Evolutionary conservation across 805 yeast genomes (phyloP).

Genomic region (Cyberlindnera americana): DNA sequence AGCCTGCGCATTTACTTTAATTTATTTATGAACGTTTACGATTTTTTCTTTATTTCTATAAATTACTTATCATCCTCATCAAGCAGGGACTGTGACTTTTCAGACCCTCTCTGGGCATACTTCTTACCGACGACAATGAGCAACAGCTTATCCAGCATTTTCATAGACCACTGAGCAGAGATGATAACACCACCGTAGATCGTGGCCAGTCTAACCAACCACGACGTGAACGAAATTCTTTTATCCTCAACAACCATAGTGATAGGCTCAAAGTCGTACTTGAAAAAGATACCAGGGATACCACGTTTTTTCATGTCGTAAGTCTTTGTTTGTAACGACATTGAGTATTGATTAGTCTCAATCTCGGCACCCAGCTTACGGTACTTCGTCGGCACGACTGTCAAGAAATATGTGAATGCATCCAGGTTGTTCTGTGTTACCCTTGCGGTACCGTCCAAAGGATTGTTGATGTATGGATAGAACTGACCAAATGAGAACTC

Average conservation of each 20-base stretch:
- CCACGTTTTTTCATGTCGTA: conserved; percentile 22
- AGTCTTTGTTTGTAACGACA: conserved; percentile 46
- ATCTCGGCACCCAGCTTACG: conserved; percentile 65
- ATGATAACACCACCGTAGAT: conserved; percentile 80
- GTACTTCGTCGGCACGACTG: conserved; percentile 82
- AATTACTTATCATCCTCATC: conserved; percentile 12
- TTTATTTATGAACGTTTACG: neutral
- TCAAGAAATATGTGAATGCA: conserved; percentile 60
- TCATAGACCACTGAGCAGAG: conserved; percentile 62
- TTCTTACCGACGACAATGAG: conserved; percentile 55
- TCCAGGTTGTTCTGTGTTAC: conserved; percentile 45
- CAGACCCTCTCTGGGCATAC: conserved; percentile 31
- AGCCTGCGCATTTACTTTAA: conserved; percentile 25
- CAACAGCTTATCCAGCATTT: conserved; percentile 51
- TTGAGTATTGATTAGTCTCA: conserved; percentile 83
- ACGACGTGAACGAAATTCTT: conserved; percentile 73
- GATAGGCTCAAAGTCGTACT: conserved; percentile 87
- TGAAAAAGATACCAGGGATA: conserved; percentile 77
- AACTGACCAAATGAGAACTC: conserved; percentile 91
- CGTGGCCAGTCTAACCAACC: conserved; percentile 73
- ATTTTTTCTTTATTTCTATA: neutral
- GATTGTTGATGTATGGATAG: conserved; percentile 81
- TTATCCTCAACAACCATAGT: conserved; percentile 63
- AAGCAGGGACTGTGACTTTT: conserved; percentile 18
- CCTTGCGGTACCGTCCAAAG: conserved; percentile 76